phyloP scores from a whole-genome alignment of 257 asterid species.

The Lavandula angustifolia region DNA sequence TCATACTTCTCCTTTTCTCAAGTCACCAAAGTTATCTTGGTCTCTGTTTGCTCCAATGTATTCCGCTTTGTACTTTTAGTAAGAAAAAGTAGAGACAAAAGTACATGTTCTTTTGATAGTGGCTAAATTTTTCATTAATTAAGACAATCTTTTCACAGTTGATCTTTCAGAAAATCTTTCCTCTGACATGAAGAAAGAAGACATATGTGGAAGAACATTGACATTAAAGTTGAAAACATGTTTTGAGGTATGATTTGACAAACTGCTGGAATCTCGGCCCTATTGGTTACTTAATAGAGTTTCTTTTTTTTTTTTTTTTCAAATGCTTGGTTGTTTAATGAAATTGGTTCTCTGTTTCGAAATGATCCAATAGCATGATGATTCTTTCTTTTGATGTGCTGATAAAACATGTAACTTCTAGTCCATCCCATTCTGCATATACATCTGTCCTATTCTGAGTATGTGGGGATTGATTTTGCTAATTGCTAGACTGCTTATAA shows the following conservation, averaged over 20 bases:
- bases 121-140: constrained; percentile 16
- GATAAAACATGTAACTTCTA: neutral
- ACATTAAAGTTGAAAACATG: constrained; percentile 85
- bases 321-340: neutral
- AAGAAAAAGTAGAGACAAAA: neutral
- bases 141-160: constrained; percentile 47
- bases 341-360: neutral
- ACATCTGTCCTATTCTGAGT: constrained; percentile 20
- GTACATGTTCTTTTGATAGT: neutral
- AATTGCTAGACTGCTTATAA: constrained; percentile 24
- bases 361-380: neutral
- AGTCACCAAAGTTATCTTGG: neutral
- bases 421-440: neutral
- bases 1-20: neutral
- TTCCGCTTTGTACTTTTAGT: constrained; percentile 1
- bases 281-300: constrained; percentile 12
- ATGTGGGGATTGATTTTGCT: neutral
- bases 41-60: neutral
- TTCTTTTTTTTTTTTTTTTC: constrained; percentile 17
- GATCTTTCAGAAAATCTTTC: constrained; percentile 88
- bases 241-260: constrained; percentile 66
- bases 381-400: constrained; percentile 9
- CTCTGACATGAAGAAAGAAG: constrained; percentile 73
- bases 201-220: constrained; percentile 81
- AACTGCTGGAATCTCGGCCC: constrained; percentile 16